A percentile compares a stretch with the other conserved stretches of the same genome.
Conservation (phyloP, 2,329 filamentous ascomycete genomes). For the Dactylellina sp. region DNA sequence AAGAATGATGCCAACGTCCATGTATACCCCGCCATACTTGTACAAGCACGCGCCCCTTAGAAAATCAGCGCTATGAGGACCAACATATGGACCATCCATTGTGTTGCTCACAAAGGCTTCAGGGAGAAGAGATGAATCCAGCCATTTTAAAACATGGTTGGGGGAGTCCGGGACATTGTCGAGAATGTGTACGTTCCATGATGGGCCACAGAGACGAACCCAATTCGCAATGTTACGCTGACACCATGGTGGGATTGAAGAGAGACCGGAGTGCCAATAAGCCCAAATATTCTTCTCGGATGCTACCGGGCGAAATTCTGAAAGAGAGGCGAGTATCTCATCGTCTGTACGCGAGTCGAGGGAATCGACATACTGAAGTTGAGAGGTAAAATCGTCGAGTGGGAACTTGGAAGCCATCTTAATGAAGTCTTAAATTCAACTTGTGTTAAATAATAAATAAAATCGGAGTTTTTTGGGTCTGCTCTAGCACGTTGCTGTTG, state of each 20-base stretch:
- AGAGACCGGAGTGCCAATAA: constrained; percentile 64
- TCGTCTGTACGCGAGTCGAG: constrained; percentile 62
- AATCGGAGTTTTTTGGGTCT: no score
- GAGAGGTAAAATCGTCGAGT: constrained; percentile 58
- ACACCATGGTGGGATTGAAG: constrained; percentile 63
- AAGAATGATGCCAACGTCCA: constrained; percentile 65
- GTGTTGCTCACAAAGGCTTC: constrained; percentile 65
- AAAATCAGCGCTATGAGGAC: constrained; percentile 67
- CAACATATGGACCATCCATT: constrained; percentile 66
- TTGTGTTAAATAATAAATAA: no score
- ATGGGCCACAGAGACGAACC: constrained; percentile 64
- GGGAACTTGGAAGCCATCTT: constrained; percentile 50
- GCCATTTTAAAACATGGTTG: constrained; percentile 63
- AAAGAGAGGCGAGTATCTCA: constrained; percentile 62
- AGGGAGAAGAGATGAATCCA: constrained; percentile 63
- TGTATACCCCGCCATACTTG: constrained; percentile 65
- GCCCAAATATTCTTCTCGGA: constrained; percentile 66
- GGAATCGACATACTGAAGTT: constrained; percentile 57
- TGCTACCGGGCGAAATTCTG: constrained; percentile 61
- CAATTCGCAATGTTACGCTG: constrained; percentile 65
- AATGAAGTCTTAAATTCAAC: no score
- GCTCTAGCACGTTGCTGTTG: no score
- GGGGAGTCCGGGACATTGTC: constrained; percentile 63
- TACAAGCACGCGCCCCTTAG: constrained; percentile 65
- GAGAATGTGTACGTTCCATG: constrained; percentile 66